Percentiles rank a stretch among this genome's conserved stretches.
These are phyloP conservation scores for Phytopythium oedochilum DNA, from an alignment of 352 stramenopile species.

Conservation along the genomic window DNA sequence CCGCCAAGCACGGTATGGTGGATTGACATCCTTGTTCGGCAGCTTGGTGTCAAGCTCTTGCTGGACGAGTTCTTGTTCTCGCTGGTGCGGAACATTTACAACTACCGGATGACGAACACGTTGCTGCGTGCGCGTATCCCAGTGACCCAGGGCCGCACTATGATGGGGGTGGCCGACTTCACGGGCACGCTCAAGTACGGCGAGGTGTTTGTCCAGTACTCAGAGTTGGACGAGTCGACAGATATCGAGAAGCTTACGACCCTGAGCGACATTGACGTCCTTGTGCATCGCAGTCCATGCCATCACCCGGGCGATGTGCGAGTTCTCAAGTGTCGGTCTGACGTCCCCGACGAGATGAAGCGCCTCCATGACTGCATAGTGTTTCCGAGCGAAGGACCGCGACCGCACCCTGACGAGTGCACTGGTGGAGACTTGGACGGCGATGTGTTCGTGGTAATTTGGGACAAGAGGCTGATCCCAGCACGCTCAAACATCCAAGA, in stretches of 20 bases:
- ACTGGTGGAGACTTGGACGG: conserved; percentile 79
- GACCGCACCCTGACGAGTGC: conserved; percentile 75
- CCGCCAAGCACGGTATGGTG: conserved; percentile 21
- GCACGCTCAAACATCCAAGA: conserved; percentile 26
- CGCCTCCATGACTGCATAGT: conserved; percentile 67
- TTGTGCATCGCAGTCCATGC: conserved; percentile 71
- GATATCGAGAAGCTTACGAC: conserved; percentile 12
- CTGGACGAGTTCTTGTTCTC: conserved; percentile 41
- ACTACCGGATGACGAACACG: conserved; percentile 67
- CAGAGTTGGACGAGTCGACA: conserved; percentile 28
- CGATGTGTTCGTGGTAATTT: conserved; percentile 80
- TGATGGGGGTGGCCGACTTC: conserved; percentile 85
- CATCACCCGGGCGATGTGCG: conserved; percentile 77
- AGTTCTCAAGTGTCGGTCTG: conserved; percentile 41
- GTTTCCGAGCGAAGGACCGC: conserved; percentile 61
- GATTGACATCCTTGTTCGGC: conserved; percentile 33
- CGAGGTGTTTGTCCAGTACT: conserved; percentile 78
- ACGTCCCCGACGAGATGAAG: conserved; percentile 41
- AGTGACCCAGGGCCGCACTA: conserved; percentile 51
- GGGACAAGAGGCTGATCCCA: conserved; percentile 71
- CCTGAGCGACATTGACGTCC: conserved; percentile 43
- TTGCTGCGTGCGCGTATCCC: conserved; percentile 71
- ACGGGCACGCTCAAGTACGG: conserved; percentile 60
- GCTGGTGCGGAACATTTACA: conserved; percentile 54
- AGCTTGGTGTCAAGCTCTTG: conserved; percentile 33